These are phyloP conservation scores for Brassica balearica DNA, from an alignment of 441 rosid species.

Conservation along the genomic window DNA sequence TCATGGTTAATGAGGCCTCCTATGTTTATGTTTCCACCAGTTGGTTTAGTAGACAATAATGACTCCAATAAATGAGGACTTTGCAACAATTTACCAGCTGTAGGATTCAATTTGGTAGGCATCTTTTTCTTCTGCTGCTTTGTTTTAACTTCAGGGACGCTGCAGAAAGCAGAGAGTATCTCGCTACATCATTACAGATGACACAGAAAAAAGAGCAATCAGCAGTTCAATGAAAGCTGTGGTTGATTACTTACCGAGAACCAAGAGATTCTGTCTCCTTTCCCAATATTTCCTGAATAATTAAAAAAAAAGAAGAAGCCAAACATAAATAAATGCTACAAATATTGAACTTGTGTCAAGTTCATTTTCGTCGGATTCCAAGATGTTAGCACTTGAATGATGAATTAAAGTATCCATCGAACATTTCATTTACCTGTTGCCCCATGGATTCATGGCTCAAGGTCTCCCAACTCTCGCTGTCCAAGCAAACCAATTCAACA, in stretches of 20 bases:
- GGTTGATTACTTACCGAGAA: constrained; percentile 54
- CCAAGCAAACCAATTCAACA: constrained; percentile 60
- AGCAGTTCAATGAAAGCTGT: constrained; percentile 13
- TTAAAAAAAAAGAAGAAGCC: constrained; percentile 14
- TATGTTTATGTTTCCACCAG: neutral
- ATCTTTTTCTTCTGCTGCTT: constrained; percentile 8
- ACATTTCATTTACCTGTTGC: constrained; percentile 48
- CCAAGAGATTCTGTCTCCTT: constrained; percentile 48
- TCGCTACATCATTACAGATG: constrained; percentile 31
- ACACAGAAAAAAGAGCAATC: neutral
- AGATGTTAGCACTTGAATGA: constrained; percentile 21
- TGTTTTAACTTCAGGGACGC: constrained; percentile 38
- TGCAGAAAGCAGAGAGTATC: constrained; percentile 42
- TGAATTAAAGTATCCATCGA: constrained; percentile 1
- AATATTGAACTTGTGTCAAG: constrained; percentile 17
- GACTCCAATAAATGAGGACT: neutral
- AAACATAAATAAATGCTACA: constrained; percentile 14
- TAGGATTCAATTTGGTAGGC: constrained; percentile 1
- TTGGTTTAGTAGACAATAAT: neutral
- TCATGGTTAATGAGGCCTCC: neutral
- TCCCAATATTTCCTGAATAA: constrained; percentile 45
- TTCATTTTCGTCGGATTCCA: constrained; percentile 18
- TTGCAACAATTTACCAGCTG: neutral
- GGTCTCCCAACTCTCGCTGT: constrained; percentile 64
- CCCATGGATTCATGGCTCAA: constrained; percentile 46